A percentile compares a stretch with the other conserved stretches of the same genome.
phyloP scores from a whole-genome alignment of 2,329 filamentous ascomycete species.

The Trichoderma aggressivum region DNA sequence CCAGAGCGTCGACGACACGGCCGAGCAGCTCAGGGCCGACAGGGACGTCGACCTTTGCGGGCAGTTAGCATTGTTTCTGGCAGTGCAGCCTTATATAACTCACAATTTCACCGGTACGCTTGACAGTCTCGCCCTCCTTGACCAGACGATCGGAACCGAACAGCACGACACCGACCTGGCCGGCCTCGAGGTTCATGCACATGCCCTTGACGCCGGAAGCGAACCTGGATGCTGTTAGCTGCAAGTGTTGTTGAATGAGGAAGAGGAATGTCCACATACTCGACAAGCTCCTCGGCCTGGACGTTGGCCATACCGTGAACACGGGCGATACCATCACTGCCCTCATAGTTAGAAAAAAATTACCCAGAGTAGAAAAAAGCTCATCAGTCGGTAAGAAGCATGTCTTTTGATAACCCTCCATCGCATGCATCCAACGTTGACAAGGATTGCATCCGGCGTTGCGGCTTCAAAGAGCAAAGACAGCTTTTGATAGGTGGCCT shows the following conservation, averaged over 20 bases:
- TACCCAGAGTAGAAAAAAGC: background rate
- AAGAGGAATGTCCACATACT: conserved; percentile 61
- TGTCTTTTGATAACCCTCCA: background rate
- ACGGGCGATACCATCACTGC: conserved; percentile 99
- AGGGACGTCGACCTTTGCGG: conserved; percentile 83
- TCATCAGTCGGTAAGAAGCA: background rate
- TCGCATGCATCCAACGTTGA: conserved; percentile 6
- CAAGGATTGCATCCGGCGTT: background rate
- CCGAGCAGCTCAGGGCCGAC: conserved; percentile 91
- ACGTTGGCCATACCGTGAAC: conserved; percentile 99
- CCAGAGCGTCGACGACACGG: conserved; percentile 96
- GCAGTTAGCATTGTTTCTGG: conserved; percentile 25
- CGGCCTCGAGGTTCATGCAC: conserved; percentile 99
- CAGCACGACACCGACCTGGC: conserved; percentile 99
- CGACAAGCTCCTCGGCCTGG: conserved; percentile 99
- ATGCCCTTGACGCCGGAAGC: conserved; percentile 99
- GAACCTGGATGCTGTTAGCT: conserved; percentile 62
- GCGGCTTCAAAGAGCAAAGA: background rate
- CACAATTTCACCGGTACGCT: conserved; percentile 99
- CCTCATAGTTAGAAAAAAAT: conserved; percentile 33
- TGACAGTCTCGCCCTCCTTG: conserved; percentile 98
- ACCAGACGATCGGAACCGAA: conserved; percentile 99
- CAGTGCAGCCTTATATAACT: conserved; percentile 39
- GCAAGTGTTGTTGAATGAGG: background rate
- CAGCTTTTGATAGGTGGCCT: conserved; percentile 16